Evolutionary conservation across 225 moss, liverwort and hornwort species (phyloP), one percentile per base, ranked within the genome.

Genomic region (Physcomitrium patens): DNA sequence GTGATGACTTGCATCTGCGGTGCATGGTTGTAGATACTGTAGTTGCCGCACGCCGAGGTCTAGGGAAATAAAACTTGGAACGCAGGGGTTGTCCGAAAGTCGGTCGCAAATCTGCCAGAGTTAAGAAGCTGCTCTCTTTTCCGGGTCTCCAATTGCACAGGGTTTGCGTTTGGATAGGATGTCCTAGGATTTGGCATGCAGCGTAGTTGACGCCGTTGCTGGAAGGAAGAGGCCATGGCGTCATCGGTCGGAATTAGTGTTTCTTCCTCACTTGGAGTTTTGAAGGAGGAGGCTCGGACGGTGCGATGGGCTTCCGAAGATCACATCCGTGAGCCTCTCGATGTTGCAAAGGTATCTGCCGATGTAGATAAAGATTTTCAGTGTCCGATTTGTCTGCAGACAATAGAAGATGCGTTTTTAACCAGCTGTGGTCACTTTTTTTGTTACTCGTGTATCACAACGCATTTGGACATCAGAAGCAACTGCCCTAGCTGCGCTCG

Each of bases 381-480:
- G 19, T 94, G 93, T 61, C 93, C 93, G 12, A 94, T 94, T 68
- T 94, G 93, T 78, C 88, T 94, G 3, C 87, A 88, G 77, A 85
- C 89, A 3, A 94, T 94, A 86, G 86, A 89, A 74, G 89, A 94
- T 46, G 91, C 88, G n/a, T 94, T 91, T 41, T 76, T 91, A 47
- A 94, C 93, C 0, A 81, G 77, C 15, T 94, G 93, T 22, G 93
- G 93, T 2, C 93, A 94, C 70, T 91, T 88, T 67, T 94, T 94
- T 63, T 94, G 93, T 62, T 89, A 90, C 80, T 74, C 68, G 54
- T 94, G 93, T 67, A 91, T 94, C 23, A 88, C 79, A 67, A 94
- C 89, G 22, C 93, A 94, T 26, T 72, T 94, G 85, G 79, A 67
- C 41, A 89, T 85, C 76, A 85, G 77, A 61, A 94, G 24, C 27